phyloP scores from a whole-genome alignment of 192 early-diverging fungal species.

The Coemansia sp. region DNA sequence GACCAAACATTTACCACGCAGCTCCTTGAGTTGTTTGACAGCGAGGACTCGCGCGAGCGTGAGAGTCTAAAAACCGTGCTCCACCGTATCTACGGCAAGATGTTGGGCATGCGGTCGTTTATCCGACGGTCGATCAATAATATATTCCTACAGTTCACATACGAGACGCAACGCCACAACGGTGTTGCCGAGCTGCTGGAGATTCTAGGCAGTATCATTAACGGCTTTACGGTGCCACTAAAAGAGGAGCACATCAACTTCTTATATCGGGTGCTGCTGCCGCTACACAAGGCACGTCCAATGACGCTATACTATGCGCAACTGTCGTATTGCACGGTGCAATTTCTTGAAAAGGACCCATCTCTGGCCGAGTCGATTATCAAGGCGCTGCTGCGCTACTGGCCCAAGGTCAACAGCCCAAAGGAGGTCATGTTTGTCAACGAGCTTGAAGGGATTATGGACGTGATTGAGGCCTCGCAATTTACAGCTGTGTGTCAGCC shows the following conservation, averaged over 20 bases:
- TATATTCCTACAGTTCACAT: conserved; percentile 97
- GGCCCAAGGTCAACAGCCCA: conserved; percentile 99
- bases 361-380: conserved; percentile 87
- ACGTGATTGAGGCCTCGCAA: conserved; percentile 89
- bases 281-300: conserved; percentile 94
- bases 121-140: conserved; percentile 98
- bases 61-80: conserved; percentile 98
- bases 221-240: conserved; percentile 96
- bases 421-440: conserved; percentile 99
- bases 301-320: conserved; percentile 95
- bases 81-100: conserved; percentile 98
- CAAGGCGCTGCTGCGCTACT: conserved; percentile 84
- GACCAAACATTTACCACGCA: conserved; percentile 85
- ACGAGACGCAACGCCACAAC: conserved; percentile 95
- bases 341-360: conserved; percentile 98
- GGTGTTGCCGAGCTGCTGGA: conserved; percentile 98
- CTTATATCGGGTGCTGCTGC: conserved; percentile 87
- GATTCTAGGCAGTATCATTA: conserved; percentile 99
- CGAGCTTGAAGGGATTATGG: conserved; percentile 96
- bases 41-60: conserved; percentile 97
- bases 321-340: conserved; percentile 96
- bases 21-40: conserved; percentile 97
- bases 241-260: conserved; percentile 99
- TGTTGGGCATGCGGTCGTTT: conserved; percentile 93
- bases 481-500: conserved; percentile 88